A percentile compares a stretch with the other conserved stretches of the same genome.
Evolutionary conservation across 140 eudicot genomes (phyloP).

Genomic region (Erigeron philadelphicus): DNA sequence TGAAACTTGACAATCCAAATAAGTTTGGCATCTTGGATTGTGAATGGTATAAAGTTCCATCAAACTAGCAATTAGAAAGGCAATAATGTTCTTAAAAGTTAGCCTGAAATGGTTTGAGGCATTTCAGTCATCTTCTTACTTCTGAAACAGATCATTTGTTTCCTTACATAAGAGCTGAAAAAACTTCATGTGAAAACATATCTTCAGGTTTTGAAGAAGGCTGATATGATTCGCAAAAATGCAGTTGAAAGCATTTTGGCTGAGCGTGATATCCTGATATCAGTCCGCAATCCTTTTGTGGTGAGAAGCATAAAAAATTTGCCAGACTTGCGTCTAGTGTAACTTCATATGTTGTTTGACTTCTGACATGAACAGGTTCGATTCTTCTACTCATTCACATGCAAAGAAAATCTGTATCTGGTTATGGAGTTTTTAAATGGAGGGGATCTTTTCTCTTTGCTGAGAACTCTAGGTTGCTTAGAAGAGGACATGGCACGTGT

Average conservation of each 20-base stretch:
- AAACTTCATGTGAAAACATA: constrained; percentile 23
- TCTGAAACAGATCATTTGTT: constrained; percentile 3
- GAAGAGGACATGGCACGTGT: constrained; percentile 97
- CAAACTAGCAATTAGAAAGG: too few species aligned
- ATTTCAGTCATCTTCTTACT: constrained; percentile 9
- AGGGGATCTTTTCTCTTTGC: constrained; percentile 92
- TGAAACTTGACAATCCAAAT: too few species aligned
- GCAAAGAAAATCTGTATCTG: constrained; percentile 94
- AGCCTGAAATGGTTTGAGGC: background rate
- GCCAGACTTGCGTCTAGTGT: constrained; percentile 12
- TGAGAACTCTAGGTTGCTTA: constrained; percentile 86
- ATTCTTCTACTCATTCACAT: constrained; percentile 95
- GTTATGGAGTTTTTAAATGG: constrained; percentile 98
- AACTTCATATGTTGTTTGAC: constrained; percentile 27
- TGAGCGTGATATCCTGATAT: constrained; percentile 87
- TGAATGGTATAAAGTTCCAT: background rate
- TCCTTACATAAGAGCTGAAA: constrained; percentile 15
- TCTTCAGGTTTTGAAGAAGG: constrained; percentile 88
- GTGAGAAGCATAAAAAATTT: constrained; percentile 43
- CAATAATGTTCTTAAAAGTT: too few species aligned
- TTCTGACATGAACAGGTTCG: constrained; percentile 72
- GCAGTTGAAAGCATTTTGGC: constrained; percentile 97
- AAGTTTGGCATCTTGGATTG: background rate
- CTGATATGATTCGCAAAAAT: constrained; percentile 98
- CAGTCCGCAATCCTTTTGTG: constrained; percentile 97